These are phyloP conservation scores for Spencermartinsiella europaea DNA, from an alignment of 805 yeast genomes.

Conservation along the genomic window DNA sequence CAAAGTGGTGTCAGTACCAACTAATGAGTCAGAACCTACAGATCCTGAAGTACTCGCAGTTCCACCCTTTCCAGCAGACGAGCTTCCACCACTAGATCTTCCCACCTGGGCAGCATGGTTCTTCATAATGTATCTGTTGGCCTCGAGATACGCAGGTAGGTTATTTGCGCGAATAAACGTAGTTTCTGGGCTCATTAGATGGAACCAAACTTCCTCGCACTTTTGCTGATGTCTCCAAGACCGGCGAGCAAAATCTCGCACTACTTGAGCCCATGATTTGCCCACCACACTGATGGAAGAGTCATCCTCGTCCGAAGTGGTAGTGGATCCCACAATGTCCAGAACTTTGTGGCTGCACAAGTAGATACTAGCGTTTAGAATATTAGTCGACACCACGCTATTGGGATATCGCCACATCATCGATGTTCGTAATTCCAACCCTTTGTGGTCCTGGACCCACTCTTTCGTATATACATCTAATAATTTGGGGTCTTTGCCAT, in stretches of 20 bases:
- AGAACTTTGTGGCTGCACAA: slow-evolving; percentile 54
- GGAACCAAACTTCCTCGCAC: slow-evolving; percentile 61
- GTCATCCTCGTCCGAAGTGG: slow-evolving; percentile 20
- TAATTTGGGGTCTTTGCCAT: slow-evolving; percentile 37
- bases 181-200: slow-evolving; percentile 63
- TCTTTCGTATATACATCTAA: slow-evolving; percentile 70
- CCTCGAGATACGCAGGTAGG: slow-evolving; percentile 79
- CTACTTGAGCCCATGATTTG: slow-evolving; percentile 34
- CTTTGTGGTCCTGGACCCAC: slow-evolving; percentile 65
- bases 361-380: slow-evolving; percentile 69
- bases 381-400: slow-evolving; percentile 66
- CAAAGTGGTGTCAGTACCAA: slow-evolving; percentile 61
- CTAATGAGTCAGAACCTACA: slow-evolving; percentile 80
- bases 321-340: slow-evolving; percentile 41
- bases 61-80: slow-evolving; percentile 21
- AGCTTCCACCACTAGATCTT: slow-evolving; percentile 21
- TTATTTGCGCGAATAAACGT: slow-evolving; percentile 72
- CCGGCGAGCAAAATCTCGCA: slow-evolving; percentile 84
- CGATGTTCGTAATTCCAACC: slow-evolving; percentile 73
- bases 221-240: slow-evolving; percentile 75
- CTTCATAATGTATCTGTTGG: slow-evolving; percentile 73
- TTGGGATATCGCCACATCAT: slow-evolving; percentile 86
- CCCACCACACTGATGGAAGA: slow-evolving; percentile 21
- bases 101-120: slow-evolving; percentile 40
- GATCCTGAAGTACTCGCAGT: slow-evolving; percentile 45